A percentile compares a stretch with the other conserved stretches of the same genome.
phyloP scores from a whole-genome alignment of 805 yeast species.

The Yarrowia sp. region DNA sequence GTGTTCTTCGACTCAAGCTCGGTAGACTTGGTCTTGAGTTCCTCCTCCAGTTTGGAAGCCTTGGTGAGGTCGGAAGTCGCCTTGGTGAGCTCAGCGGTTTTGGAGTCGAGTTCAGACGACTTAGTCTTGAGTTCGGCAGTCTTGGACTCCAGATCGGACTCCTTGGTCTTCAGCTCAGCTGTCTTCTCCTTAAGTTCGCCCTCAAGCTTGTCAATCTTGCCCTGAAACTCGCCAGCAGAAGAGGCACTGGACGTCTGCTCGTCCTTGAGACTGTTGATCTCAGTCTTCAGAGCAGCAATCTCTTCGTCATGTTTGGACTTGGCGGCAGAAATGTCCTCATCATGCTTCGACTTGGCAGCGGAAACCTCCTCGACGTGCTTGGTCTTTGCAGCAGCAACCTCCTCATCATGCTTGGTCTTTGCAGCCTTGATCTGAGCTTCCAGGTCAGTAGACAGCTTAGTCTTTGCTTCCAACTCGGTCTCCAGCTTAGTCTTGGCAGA shows the following conservation, averaged over 20 bases:
- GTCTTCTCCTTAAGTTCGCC: conserved; percentile 2
- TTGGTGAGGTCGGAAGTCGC: too few species aligned
- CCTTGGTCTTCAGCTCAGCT: background rate
- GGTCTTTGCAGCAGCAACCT: background rate
- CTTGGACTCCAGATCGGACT: background rate
- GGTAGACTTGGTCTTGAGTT: conserved; percentile 1
- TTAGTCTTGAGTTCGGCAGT: background rate
- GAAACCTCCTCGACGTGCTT: conserved; percentile 16
- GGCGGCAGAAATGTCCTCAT: too few species aligned
- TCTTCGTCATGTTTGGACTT: background rate
- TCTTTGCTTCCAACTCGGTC: background rate
- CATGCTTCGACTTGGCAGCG: too few species aligned
- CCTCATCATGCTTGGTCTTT: too few species aligned
- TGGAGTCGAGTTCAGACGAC: background rate
- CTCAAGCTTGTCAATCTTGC: background rate
- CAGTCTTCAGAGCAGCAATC: conserved; percentile 4
- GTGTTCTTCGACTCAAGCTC: conserved; percentile 20
- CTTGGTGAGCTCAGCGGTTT: background rate
- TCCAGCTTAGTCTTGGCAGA: conserved; percentile 4
- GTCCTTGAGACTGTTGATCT: background rate
- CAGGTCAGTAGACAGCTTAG: conserved; percentile 1
- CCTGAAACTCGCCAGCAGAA: background rate
- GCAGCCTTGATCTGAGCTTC: conserved; percentile 17
- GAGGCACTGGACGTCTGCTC: conserved; percentile 7
- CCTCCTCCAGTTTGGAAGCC: background rate